Evolutionary conservation across 352 stramenopile species (phyloP), one percentile per base, ranked within the genome.

Genomic region (Phytophthora fragariae): DNA sequence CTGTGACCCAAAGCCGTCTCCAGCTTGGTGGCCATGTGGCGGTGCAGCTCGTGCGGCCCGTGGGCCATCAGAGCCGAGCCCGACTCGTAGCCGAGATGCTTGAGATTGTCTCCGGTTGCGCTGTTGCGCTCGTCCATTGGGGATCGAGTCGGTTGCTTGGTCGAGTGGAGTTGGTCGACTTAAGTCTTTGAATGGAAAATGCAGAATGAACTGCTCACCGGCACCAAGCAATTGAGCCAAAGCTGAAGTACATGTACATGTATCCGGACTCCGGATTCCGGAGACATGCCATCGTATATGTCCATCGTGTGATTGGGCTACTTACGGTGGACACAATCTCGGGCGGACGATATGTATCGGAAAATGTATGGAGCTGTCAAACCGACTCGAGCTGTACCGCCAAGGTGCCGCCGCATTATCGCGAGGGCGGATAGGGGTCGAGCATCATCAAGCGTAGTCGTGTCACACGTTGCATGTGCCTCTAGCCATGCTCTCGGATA

Each of bases 41-140:
- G 50, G 46, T 87, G 80, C 41, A 83, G 68, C n/a, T 52, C 75
- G 19, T 82, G 61, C 6, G 80, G 75, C 0, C 79, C 79, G 6
- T 84, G 41, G 11, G 70, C 64, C 60, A 85, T 71, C 37, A 85
- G 46, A n/a, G 60, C 53, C 7, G 70, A 11, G 27, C 63, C 76
- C 21, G 72, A 78, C 19, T 70, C 68, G 49, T 73, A 75, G 37
- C 47, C 35, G 58, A 68, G 27, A 10, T 72, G 57, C 52, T 72
- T 72, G 49, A 29, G 31, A 21, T 39, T 60, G 33, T 58, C 53
- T 5, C 29, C 27, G n/a, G 35, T 19, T 33, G 58, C 5, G 35
- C 39, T 67, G 19, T 2, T 68, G 8, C 37, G 62, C 24, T 56
- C 65, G 41, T 59, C 64, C 62, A 54, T 70, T 12, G 27, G 24